Base-by-base conservation (phyloP, 2,329 filamentous ascomycete species). In the Stemphylium lycopersici region DNA sequence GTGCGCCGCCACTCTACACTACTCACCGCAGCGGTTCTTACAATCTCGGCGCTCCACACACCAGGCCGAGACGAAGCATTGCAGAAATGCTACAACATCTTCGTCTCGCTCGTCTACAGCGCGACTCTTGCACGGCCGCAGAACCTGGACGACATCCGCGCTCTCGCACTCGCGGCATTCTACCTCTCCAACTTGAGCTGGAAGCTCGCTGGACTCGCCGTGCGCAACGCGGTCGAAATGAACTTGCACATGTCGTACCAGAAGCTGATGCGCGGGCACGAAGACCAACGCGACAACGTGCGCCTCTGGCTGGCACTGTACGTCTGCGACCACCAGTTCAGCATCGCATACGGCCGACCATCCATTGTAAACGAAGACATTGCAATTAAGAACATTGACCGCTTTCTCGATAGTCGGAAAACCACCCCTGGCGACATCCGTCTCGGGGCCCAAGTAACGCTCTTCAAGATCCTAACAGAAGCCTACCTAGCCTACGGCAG, bases 271-370 rank as follows among this genome's bases (percentile, higher is more conserved):
- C 63, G 70, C 41, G 73, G 73, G 5, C 65, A 71, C 10, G 56
- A 70, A 48, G 67, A 73, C 8, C 68, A 71, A 18, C 67, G 70
- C 22, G 72, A 76, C 37, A 71, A 73, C 15, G 73, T 74, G 8
- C 65, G 73, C 5, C 59, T 78, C 1, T 78, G 75, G 74, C 77
- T 77, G 37, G 69, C 73, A 4, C 54, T 78, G 7, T 77, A 75
- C 43, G 67, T 72, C 5, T 74, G 70, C 52, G 76, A 78, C 54
- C 75, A 78, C 57, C 75, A 78, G 48, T 76, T 75, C 37, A 71
- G 69, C 20, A 71, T 78, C 36, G 75, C 76, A 0, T 77, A 77
- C 36, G 75, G 75, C n/a, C 68, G 76, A 2, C 76, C 76, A 52
- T 74, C 73, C 1, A 69, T 75, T 36, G 75, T 77, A 47, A 70